Evolutionary conservation across 768 basidiomycete genomes (phyloP).

Genomic region (Filobasidium wieringae): DNA sequence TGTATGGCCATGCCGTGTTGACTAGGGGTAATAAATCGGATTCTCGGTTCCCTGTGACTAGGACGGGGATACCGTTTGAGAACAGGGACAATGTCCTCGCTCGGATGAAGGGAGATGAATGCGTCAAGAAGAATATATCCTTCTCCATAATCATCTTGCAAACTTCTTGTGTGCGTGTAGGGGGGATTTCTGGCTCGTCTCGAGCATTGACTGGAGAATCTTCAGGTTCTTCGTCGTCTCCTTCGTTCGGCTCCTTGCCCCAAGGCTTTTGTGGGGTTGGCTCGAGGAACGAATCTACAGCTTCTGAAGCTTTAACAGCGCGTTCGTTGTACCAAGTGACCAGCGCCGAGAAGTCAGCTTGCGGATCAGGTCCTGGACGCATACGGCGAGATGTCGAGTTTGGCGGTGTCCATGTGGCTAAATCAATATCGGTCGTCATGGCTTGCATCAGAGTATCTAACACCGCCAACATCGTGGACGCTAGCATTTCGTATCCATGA

Average conservation of each 20-base stretch:
- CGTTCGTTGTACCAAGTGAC: slow-evolving; percentile 51
- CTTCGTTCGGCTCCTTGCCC: slow-evolving; percentile 19
- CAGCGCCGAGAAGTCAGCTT: slow-evolving; percentile 40
- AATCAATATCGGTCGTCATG: slow-evolving; percentile 44
- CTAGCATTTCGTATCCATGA: slow-evolving; percentile 78
- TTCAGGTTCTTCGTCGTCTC: slow-evolving; percentile 20
- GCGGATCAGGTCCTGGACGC: slow-evolving; percentile 20
- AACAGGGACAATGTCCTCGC: slow-evolving; percentile 69
- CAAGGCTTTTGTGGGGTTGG: slow-evolving; percentile 29
- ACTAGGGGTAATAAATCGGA: slow-evolving; percentile 70
- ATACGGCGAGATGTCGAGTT: slow-evolving; percentile 4
- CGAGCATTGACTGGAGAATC: slow-evolving; percentile 24
- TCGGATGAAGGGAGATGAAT: slow-evolving; percentile 73
- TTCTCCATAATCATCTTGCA: slow-evolving; percentile 76
- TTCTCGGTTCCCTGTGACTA: slow-evolving; percentile 43
- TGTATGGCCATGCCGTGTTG: slow-evolving; percentile 86
- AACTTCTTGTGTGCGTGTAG: slow-evolving; percentile 61
- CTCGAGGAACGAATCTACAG: slow-evolving; percentile 28
- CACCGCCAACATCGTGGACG: slow-evolving; percentile 78
- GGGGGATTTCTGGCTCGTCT: slow-evolving; percentile 42
- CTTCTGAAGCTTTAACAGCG: slow-evolving; percentile 12
- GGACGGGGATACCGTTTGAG: slow-evolving; percentile 57
- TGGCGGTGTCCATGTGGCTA: neutral
- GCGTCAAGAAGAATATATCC: slow-evolving; percentile 80
- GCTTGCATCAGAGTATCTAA: slow-evolving; percentile 71